phyloP scores from a whole-genome alignment of 129 eudicot species.

The Ambrosia artemisiifolia region DNA sequence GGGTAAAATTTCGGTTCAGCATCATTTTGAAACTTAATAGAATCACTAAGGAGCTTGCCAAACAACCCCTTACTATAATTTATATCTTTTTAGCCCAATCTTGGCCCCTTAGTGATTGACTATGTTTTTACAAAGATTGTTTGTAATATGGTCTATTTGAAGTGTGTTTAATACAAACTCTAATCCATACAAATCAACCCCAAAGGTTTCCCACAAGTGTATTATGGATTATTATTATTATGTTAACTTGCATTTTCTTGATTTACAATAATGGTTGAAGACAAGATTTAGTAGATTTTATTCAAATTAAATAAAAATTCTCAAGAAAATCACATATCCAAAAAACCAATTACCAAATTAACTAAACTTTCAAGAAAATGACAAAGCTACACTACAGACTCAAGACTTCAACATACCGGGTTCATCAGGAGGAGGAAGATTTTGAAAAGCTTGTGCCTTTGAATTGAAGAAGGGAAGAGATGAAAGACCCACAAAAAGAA shows the following conservation, averaged over 20 bases:
- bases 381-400: neutral
- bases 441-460: conserved; percentile 43
- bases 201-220: no score
- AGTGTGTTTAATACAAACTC: neutral
- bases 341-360: neutral
- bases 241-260: conserved; percentile 18
- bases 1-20: no score
- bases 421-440: conserved; percentile 35
- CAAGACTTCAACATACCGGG: conserved; percentile 26
- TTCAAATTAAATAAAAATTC: neutral
- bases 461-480: conserved; percentile 56
- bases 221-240: no score
- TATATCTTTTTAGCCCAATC: neutral
- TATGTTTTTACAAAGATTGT: neutral
- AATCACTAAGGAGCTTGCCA: no score
- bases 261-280: neutral
- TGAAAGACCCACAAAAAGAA: conserved; percentile 63
- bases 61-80: neutral
- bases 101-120: neutral
- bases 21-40: no score
- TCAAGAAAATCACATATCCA: neutral
- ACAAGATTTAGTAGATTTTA: neutral
- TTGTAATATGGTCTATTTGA: neutral
- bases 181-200: neutral
- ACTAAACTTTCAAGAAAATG: neutral